phyloP scores from a whole-genome alignment of 495 filamentous ascomycete species.

The Aspergillus affinis region DNA sequence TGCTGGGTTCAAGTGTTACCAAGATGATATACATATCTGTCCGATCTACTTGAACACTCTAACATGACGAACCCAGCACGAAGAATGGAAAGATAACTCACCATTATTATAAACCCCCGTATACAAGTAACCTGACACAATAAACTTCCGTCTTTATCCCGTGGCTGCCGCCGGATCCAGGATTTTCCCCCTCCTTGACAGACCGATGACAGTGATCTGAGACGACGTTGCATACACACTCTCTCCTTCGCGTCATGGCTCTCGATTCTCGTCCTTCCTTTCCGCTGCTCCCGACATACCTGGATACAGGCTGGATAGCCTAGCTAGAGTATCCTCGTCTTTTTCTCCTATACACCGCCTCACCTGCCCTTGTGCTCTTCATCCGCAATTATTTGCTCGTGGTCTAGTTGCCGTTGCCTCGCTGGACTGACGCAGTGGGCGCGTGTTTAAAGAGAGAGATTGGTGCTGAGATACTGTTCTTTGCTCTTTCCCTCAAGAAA shows the following conservation, averaged over 20 bases:
- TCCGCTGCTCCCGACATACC: conserved; percentile 14
- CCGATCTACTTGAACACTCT: too few relatives aligned
- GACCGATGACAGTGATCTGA: not conserved
- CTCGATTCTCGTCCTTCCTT: conserved; percentile 14
- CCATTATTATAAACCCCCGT: not conserved
- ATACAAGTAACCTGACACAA: not conserved
- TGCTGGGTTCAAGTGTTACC: too few relatives aligned
- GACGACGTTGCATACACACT: conserved; percentile 18
- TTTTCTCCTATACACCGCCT: not conserved
- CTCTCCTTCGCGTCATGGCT: conserved; percentile 24
- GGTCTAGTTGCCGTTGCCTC: not conserved
- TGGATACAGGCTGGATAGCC: not conserved
- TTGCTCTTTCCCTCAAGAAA: too few relatives aligned
- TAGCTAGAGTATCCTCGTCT: not conserved
- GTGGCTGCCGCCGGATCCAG: not conserved
- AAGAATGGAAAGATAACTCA: not conserved
- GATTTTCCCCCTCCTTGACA: not conserved
- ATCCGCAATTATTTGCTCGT: not conserved
- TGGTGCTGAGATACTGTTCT: too few relatives aligned
- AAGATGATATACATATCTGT: not conserved
- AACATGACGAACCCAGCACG: too few relatives aligned
- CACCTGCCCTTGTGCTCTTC: not conserved
- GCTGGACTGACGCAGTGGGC: not conserved
- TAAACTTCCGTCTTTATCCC: not conserved
- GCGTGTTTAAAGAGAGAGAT: too few relatives aligned